A percentile compares a stretch with the other conserved stretches of the same genome.
Conservation (phyloP, 805 yeast genomes). For the Zygoascus ofunaensis region DNA sequence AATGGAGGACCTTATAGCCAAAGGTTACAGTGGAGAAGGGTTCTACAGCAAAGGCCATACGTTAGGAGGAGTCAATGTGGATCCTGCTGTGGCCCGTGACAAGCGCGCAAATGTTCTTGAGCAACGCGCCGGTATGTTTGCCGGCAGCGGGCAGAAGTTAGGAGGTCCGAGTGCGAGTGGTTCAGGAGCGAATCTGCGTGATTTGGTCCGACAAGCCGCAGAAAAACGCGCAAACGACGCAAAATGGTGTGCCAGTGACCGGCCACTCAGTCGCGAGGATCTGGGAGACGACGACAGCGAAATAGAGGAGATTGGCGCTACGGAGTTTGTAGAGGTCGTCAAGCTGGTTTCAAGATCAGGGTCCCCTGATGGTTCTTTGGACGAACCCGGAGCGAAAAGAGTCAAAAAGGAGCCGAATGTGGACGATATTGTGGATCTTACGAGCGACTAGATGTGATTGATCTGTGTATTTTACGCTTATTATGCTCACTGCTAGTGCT, state of each 20-base stretch:
- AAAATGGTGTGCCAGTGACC: conserved; percentile 20
- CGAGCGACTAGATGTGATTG: too few species aligned
- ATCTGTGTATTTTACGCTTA: too few species aligned
- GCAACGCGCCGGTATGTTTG: conserved; percentile 32
- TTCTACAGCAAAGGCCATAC: conserved; percentile 41
- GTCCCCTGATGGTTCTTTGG: too few species aligned
- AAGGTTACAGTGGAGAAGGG: conserved; percentile 37
- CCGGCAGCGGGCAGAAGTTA: conserved; percentile 30
- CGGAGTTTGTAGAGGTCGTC: neutral
- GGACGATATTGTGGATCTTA: too few species aligned
- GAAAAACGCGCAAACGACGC: conserved; percentile 37
- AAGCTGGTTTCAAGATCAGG: too few species aligned
- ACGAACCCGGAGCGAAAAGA: too few species aligned
- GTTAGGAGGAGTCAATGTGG: conserved; percentile 18
- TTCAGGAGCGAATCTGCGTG: conserved; percentile 32
- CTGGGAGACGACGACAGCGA: conserved; percentile 9
- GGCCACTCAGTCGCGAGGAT: conserved; percentile 4
- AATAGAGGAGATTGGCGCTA: conserved; percentile 3
- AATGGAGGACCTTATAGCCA: conserved; percentile 33
- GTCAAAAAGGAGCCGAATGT: too few species aligned
- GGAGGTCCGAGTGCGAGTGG: conserved; percentile 27
- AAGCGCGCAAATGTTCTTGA: conserved; percentile 20
- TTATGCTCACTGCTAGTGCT: too few species aligned
- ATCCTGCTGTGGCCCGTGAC: conserved; percentile 11
- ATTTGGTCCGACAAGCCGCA: conserved; percentile 50